Percentiles rank a stretch among this genome's conserved stretches.
phyloP scores from a whole-genome alignment of 228 moss, liverwort and hornwort genomes.

The Sphagnum fallax region DNA sequence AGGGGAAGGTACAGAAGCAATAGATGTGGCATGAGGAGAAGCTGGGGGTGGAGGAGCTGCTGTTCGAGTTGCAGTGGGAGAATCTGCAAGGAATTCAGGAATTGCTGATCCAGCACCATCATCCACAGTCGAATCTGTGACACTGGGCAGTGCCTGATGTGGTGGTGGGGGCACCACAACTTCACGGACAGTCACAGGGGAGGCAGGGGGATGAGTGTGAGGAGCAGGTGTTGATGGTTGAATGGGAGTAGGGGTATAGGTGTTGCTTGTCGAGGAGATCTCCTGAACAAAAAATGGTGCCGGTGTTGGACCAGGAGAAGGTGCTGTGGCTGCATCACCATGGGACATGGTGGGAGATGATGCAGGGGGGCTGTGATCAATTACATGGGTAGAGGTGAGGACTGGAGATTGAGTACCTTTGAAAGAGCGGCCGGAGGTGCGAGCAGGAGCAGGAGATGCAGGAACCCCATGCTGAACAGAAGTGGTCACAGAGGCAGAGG shows the following conservation, averaged over 20 bases:
- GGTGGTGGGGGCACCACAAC: conserved; percentile 4
- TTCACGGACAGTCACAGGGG: neutral
- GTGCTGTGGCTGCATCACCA: conserved; percentile 1
- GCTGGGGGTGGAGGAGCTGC: neutral
- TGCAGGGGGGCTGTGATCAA: conserved; percentile 5
- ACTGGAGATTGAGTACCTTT: neutral
- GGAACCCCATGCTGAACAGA: neutral
- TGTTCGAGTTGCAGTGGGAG: neutral
- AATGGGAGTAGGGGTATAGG: conserved; percentile 20
- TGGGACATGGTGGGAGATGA: conserved; percentile 14
- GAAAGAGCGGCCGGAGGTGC: neutral
- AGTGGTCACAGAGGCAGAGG: neutral
- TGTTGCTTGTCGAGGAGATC: neutral
- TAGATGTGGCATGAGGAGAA: neutral
- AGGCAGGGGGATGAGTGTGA: neutral
- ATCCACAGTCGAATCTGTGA: neutral
- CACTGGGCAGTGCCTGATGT: neutral
- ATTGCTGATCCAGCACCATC: conserved; percentile 1
- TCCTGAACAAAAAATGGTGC: conserved; percentile 12
- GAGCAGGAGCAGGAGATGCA: neutral
- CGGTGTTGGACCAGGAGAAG: neutral
- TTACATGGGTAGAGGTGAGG: neutral
- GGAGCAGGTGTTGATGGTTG: neutral
- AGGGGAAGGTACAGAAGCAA: neutral
- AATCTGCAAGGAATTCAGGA: neutral